These are phyloP conservation scores for Aspergillus phoenicis DNA, from an alignment of 2,329 filamentous ascomycete genomes.

Conservation along the genomic window DNA sequence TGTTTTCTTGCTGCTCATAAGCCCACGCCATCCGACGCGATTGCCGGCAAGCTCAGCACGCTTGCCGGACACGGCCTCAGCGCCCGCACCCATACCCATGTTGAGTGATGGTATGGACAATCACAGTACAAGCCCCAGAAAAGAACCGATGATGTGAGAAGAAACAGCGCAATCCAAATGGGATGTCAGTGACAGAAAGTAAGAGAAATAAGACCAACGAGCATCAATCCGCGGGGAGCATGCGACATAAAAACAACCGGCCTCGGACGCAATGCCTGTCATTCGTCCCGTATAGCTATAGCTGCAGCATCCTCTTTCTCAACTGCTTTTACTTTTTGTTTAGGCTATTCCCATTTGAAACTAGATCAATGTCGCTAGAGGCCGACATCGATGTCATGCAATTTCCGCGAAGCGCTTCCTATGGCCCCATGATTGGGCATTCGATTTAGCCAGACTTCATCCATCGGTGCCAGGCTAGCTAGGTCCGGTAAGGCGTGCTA, in stretches of 20 bases:
- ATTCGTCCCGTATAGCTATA: background rate
- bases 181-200: background rate
- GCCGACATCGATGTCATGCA: background rate
- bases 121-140: background rate
- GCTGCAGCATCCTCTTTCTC: background rate
- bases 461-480: slow-evolving; percentile 1
- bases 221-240: background rate
- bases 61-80: slow-evolving; percentile 33
- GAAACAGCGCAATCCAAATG: background rate
- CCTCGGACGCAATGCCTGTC: background rate
- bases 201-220: background rate
- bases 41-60: slow-evolving; percentile 39
- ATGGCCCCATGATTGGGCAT: background rate
- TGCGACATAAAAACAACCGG: slow-evolving; percentile 1
- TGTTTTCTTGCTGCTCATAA: slow-evolving; percentile 57
- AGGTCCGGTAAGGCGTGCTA: background rate
- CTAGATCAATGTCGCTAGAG: background rate
- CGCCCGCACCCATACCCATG: slow-evolving; percentile 9
- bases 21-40: slow-evolving; percentile 47
- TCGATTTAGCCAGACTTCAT: slow-evolving; percentile 15
- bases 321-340: background rate
- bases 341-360: background rate
- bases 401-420: background rate
- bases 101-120: background rate
- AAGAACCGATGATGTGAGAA: background rate